These are phyloP conservation scores for Phytophthora podocarpi DNA, from an alignment of 352 stramenopile genomes.

Conservation along the genomic window DNA sequence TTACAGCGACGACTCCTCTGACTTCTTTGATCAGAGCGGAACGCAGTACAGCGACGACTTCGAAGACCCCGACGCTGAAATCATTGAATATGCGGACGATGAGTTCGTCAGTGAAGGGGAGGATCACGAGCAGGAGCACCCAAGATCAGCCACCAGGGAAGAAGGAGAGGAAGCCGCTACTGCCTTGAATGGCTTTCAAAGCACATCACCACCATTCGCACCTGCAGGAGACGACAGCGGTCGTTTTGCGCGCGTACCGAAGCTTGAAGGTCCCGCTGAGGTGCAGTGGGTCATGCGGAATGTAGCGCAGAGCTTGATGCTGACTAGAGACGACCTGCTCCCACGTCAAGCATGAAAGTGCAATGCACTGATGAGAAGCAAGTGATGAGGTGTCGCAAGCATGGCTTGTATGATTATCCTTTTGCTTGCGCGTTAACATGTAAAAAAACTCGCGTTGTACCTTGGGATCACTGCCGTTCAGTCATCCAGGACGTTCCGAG, in stretches of 20 bases:
- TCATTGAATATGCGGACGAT: conserved; percentile 81
- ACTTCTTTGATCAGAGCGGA: conserved; percentile 71
- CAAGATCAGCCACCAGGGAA: neutral
- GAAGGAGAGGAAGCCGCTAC: conserved; percentile 9
- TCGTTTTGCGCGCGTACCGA: conserved; percentile 13
- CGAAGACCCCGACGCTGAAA: conserved; percentile 74
- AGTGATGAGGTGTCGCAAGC: conserved; percentile 8
- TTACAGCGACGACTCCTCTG: conserved; percentile 79
- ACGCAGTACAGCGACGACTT: conserved; percentile 86
- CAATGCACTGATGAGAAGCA: neutral
- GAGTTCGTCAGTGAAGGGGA: conserved; percentile 59
- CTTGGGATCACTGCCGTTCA: conserved; percentile 3
- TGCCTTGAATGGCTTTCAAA: conserved; percentile 5
- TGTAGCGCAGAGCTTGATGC: conserved; percentile 67
- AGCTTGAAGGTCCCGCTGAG: conserved; percentile 47
- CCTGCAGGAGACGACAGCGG: conserved; percentile 14
- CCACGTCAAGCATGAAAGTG: conserved; percentile 7
- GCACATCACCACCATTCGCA: conserved; percentile 18
- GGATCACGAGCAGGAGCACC: conserved; percentile 3
- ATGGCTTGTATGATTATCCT: conserved; percentile 21
- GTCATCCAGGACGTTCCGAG: neutral
- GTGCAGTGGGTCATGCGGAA: conserved; percentile 82
- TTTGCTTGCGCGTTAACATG: conserved; percentile 24
- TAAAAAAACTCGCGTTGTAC: conserved; percentile 30
- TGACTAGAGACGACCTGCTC: conserved; percentile 56